phyloP scores from a whole-genome alignment of 1,284 basidiomycete species.

The Ceratobasidium sp. region DNA sequence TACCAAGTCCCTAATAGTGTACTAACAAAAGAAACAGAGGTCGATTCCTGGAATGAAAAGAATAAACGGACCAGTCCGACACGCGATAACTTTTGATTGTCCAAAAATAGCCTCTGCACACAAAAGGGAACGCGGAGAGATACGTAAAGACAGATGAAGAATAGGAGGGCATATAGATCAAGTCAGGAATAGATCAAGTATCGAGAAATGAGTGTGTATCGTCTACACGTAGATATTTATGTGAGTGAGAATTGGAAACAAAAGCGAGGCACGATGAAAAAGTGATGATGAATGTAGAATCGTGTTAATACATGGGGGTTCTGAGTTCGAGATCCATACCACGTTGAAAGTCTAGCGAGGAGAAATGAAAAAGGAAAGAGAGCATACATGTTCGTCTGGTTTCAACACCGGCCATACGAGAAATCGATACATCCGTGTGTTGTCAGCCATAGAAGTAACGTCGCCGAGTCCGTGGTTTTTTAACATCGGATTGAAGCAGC shows the following conservation, averaged over 20 bases:
- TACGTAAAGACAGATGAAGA: not conserved
- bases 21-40: not conserved
- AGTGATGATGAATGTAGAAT: not conserved
- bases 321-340: conserved; percentile 33
- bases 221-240: not conserved
- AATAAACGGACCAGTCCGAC: conserved; percentile 1
- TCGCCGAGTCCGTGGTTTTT: conserved; percentile 21
- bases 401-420: not conserved
- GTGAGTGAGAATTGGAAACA: not conserved
- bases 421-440: not conserved
- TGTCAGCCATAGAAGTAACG: not conserved
- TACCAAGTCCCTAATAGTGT: not conserved
- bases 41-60: not conserved
- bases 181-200: not conserved
- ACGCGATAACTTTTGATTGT: conserved; percentile 8
- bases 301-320: conserved; percentile 30
- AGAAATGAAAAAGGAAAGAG: not conserved
- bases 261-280: conserved; percentile 4
- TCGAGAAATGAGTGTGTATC: not conserved
- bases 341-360: conserved; percentile 21
- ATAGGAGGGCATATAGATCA: not conserved
- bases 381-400: not conserved
- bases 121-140: not conserved
- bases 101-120: not conserved
- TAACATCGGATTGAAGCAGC: conserved; percentile 10